phyloP scores from a whole-genome alignment of 768 basidiomycete genomes.

The Cystobasidium onofrii region DNA sequence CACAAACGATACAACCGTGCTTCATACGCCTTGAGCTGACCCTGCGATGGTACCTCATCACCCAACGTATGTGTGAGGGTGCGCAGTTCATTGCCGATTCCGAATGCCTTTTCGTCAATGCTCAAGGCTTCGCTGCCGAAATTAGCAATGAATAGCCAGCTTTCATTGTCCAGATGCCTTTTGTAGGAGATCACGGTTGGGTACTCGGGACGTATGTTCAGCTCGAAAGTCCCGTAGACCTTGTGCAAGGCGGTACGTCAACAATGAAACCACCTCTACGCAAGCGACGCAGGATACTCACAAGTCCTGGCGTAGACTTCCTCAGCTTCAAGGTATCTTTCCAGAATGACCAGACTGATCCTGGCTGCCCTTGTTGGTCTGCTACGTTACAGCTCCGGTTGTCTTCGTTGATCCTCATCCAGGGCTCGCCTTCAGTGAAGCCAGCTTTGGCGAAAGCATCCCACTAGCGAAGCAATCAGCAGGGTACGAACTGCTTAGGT shows the following conservation, averaged over 20 bases:
- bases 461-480: slow-evolving; percentile 28
- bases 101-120: neutral
- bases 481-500: no score
- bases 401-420: slow-evolving; percentile 37
- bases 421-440: slow-evolving; percentile 56
- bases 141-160: neutral
- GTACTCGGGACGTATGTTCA: neutral
- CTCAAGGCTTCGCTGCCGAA: neutral
- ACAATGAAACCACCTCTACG: no score
- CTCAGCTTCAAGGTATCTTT: slow-evolving; percentile 53
- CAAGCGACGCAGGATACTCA: no score
- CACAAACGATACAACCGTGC: neutral
- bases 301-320: slow-evolving; percentile 55
- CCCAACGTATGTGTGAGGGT: neutral
- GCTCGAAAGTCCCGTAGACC: neutral
- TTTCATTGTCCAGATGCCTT: neutral
- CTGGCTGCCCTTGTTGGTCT: slow-evolving; percentile 49
- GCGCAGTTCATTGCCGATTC: neutral
- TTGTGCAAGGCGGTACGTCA: neutral
- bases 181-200: neutral
- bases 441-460: slow-evolving; percentile 52
- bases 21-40: neutral
- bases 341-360: slow-evolving; percentile 59
- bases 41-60: neutral
- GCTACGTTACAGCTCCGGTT: slow-evolving; percentile 44